Evolutionary conservation across 2,329 filamentous ascomycete species (phyloP), one percentile per base, ranked within the genome.

Genomic region (Tympanopsis confertula): DNA sequence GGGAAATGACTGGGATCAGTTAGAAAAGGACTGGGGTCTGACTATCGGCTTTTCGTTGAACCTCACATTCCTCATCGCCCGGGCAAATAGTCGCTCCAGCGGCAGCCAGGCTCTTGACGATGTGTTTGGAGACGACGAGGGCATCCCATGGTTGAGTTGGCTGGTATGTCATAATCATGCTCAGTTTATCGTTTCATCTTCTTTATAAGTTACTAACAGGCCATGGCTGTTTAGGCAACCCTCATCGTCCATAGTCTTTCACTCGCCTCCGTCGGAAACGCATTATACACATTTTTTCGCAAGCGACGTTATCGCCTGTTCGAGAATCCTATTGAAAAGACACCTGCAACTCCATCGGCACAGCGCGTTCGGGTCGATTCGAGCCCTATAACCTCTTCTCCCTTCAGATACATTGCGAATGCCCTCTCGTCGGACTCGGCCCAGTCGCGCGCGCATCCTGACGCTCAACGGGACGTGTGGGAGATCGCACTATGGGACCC

Each of bases 401-500:
- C 91, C 1, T 54, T 96, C 28, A 76, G 79, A 38, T 80, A 86
- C 40, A 58, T 96, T 26, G 72, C 78, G 19, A 76, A 71, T 44
- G 65, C 85, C 33, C 61, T 94, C 22, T 63, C 72, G 19, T 63
- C 72, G 19, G 76, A 80, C 24, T 80, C 76, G 17, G 85, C 87
- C n/a, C 78, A 88, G 45, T 79, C 84, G 19, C 77, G 87, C 52
- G 82, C 86, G 19, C 84, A 95, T 58, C 86, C 89, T 0, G 82
- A 91, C 53, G 76, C 79, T 40, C 72, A 74, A 19, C 74, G 81
- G 10, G 88, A 98, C 57, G 91, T 98, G 7, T 98, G 91, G 91
- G 88, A 98, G 58, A 62, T 98, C 36, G 74, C 82, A 2, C 71
- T 96, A 5, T 98, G 91, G 91, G 88, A 96, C 54, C 91, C 93